These are phyloP conservation scores for Maudiozyma barnettii DNA, from an alignment of 805 yeast species.

Conservation along the genomic window DNA sequence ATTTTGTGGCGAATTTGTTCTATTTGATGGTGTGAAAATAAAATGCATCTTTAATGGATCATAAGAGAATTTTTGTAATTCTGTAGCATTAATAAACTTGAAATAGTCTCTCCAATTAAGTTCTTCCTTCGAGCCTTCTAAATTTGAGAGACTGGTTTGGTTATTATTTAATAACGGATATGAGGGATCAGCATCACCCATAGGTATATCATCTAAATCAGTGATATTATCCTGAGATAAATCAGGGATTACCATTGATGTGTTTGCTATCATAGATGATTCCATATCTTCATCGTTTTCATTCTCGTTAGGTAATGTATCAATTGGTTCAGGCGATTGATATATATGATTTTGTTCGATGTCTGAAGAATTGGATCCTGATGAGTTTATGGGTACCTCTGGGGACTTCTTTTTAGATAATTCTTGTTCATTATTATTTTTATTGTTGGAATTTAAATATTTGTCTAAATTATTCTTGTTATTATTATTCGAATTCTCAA, in stretches of 20 bases:
- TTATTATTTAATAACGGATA: constrained; percentile 1
- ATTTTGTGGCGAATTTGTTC: constrained; percentile 9
- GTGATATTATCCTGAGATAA: not conserved
- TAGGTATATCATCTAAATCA: not conserved
- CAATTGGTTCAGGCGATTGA: too few relatives aligned
- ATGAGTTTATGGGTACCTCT: too few relatives aligned
- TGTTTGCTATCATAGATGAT: not conserved
- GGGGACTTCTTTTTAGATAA: not conserved
- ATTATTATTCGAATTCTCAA: not conserved
- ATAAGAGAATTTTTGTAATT: constrained; percentile 57
- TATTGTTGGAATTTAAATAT: constrained; percentile 4
- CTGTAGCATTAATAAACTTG: constrained; percentile 50
- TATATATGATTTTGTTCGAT: too few relatives aligned
- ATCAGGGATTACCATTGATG: not conserved
- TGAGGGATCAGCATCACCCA: not conserved
- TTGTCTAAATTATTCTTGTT: constrained; percentile 9
- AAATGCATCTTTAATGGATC: constrained; percentile 56
- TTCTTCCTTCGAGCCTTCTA: constrained; percentile 6
- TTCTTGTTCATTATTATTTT: not conserved
- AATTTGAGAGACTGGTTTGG: not conserved
- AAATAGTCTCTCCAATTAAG: constrained; percentile 69
- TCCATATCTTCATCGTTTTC: not conserved
- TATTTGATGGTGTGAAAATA: constrained; percentile 25
- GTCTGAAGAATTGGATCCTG: too few relatives aligned
- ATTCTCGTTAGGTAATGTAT: not conserved